These are phyloP conservation scores for Cladophialophora immunda DNA, from an alignment of 2,329 filamentous ascomycete species.

Conservation along the genomic window DNA sequence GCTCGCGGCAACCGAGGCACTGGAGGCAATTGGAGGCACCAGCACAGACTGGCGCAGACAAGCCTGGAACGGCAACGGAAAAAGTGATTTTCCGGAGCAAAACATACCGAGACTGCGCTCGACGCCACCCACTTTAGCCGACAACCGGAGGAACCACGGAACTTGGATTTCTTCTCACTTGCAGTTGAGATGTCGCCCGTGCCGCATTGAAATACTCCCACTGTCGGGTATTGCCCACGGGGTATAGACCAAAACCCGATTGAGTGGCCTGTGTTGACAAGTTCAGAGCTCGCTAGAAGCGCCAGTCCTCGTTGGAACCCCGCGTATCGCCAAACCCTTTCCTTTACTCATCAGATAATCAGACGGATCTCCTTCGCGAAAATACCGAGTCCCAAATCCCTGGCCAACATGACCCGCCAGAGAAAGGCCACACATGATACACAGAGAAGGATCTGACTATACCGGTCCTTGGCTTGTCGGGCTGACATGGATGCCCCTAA, in stretches of 20 bases:
- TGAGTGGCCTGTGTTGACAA: background rate
- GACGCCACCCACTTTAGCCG: constrained; percentile 5
- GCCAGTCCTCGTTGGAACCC: background rate
- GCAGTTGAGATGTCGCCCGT: background rate
- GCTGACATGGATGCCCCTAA: background rate
- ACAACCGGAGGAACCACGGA: background rate
- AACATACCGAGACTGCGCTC: background rate
- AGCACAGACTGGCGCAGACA: background rate
- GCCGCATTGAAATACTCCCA: background rate
- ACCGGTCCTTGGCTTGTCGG: background rate
- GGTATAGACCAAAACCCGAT: background rate
- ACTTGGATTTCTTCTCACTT: too few relatives aligned
- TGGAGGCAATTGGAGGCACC: too few relatives aligned
- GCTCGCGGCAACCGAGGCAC: constrained; percentile 4
- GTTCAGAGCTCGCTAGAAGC: background rate
- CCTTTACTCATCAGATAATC: too few relatives aligned
- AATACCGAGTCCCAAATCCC: background rate
- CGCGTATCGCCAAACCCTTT: too few relatives aligned
- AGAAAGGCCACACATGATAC: background rate
- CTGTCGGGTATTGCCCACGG: background rate
- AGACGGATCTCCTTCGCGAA: too few relatives aligned
- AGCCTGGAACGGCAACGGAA: background rate
- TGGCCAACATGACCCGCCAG: background rate
- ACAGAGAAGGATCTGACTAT: background rate
- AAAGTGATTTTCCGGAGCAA: background rate